Conservation (phyloP, 257 asterid genomes). For the Ligustrum vulgare region DNA sequence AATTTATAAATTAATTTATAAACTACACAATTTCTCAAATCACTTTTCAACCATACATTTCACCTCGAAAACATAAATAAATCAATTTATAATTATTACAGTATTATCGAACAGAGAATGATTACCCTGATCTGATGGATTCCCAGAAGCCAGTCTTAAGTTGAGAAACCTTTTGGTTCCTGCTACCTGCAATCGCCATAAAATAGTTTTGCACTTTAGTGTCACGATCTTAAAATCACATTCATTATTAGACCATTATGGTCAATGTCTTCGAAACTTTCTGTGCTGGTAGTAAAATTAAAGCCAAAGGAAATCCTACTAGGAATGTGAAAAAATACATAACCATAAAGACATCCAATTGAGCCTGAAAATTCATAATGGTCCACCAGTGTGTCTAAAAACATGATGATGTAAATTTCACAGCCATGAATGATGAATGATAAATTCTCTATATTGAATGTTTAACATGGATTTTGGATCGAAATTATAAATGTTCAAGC, state of each 20-base stretch:
- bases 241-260: not conserved
- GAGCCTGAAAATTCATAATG: not conserved
- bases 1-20: no score
- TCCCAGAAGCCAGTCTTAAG: conserved; percentile 87
- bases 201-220: not conserved
- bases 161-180: conserved; percentile 51
- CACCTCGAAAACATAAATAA: no score
- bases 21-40: no score
- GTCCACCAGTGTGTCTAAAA: not conserved
- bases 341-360: not conserved
- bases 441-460: not conserved
- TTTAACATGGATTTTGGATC: not conserved
- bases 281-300: not conserved
- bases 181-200: conserved; percentile 51
- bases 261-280: not conserved
- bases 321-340: not conserved
- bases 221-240: not conserved
- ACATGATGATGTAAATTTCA: not conserved
- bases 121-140: conserved; percentile 90
- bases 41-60: no score
- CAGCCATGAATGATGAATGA: not conserved
- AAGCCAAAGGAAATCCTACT: not conserved
- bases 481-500: not conserved
- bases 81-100: no score
- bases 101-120: no score